Base-by-base conservation (phyloP, 306 rosid species). In the Corylus heterophylla region DNA sequence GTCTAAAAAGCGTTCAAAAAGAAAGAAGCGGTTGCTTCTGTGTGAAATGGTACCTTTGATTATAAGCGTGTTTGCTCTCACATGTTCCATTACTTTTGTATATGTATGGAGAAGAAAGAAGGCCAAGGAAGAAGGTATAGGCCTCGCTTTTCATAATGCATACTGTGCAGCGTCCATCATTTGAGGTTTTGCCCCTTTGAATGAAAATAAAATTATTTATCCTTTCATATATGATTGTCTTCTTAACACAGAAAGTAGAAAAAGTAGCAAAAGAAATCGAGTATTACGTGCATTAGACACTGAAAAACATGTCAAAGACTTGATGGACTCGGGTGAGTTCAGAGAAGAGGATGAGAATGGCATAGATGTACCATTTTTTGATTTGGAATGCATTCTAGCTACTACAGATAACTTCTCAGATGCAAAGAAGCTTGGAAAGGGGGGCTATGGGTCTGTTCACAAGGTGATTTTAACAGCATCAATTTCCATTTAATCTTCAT, bases 371-470 rank as follows among this genome's bases (percentile, higher is more conserved):
- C 86, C 92, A 7, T 76, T 45, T 56, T 87, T 71, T 37, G 16
- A 71, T 75, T 71, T 87, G 31, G 77, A 45, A 20, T 68, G 84
- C n/a, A 69, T 91, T 27, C 7, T 82, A 3, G 80, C 12, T 0
- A 93, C 93, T 4, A 89, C 90, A 13, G 79, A 87, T 68, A 58
- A 82, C 50, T 89, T 91, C 70, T 86, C 92, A 25, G 81, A 90
- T 18, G 64, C 81, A 70, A 87, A 86, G 71, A 84, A 81, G 76
- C 85, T 85, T 10, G 93, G 91, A 59, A 74, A 13, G 54, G 96
- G 92, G 25, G 96, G 96, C 20, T 89, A 79, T 67, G 96, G 96
- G 17, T 83, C 88, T 17, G 90, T 91, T 3, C 87, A 84, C 55
- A 87, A 83, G 91, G 90, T 87, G 9, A 78, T 44, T 42, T 4